Base-by-base conservation (phyloP, 805 yeast genomes). In the Pachysolen tannophilus region DNA sequence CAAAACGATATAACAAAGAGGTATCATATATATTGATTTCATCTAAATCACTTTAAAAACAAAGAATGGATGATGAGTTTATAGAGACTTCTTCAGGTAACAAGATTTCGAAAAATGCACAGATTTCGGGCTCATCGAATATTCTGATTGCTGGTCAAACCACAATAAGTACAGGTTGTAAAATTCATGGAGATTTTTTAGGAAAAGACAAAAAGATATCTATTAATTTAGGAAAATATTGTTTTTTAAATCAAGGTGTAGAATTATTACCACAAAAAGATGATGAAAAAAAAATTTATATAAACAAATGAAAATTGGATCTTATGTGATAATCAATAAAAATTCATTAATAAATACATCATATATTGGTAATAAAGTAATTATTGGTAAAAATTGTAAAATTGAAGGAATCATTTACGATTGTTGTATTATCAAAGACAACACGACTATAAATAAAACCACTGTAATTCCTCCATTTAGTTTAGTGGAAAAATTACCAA, bases 401-500 rank as follows among this genome's bases (percentile, higher is more conserved):
- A 40, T 75, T 11, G 59, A 52, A 2, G 54, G 65, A 7, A 55
- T 65, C 1, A 50, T 75, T 10, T 63, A 71, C 45, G 82, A 75
- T 33, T 70, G 78, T 45, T 70, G 75, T 37, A 41, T 69, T 3
- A 56, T 75, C 3, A 60, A 62, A 16, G 53, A 59, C 33, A 63
- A 62, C 10, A 58, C 69, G 0, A 40, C 43, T 3, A 42, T 75
- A 2, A 75, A 76, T 0, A 53, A 60, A 2, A 58, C 56, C 11
- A 50, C 51, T 39, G 63, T 67, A 17, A 57, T 74, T n/a, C 77
- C 81, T 3, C 74, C 79, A 0, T 74, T 63, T 42, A 61, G 72
- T 25, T 52, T 60, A 20, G 78, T 72, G 13, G 37, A 18, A 27
- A 15, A 15, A 18, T 34, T 18, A 8, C 25, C 27, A n/a, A 23